Conservation (phyloP, 2,329 filamentous ascomycete species). For the Colletotrichum scovillei region DNA sequence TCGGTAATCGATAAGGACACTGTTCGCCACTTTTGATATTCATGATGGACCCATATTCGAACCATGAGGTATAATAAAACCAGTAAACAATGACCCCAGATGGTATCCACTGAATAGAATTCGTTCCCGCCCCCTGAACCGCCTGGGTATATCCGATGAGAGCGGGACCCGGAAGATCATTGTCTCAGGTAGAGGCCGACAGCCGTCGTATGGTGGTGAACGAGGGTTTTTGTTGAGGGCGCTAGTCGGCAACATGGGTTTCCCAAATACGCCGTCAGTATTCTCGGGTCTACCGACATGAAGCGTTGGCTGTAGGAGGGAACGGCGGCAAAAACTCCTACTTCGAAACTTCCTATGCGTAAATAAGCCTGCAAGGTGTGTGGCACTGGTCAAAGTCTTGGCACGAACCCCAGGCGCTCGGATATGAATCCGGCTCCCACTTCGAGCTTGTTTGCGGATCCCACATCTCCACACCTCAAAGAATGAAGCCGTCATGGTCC, state of each 20-base stretch:
- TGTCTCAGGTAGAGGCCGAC: too few species aligned
- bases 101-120: too few species aligned
- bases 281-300: background rate
- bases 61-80: too few species aligned
- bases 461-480: background rate
- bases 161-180: too few species aligned
- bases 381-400: background rate
- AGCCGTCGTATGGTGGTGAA: background rate
- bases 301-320: background rate
- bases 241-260: background rate
- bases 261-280: background rate
- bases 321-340: background rate
- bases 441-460: background rate
- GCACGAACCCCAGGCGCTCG: background rate
- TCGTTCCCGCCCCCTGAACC: too few species aligned
- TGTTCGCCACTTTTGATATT: too few species aligned
- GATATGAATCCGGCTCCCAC: background rate
- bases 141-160: too few species aligned
- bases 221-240: background rate
- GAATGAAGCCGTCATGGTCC: background rate
- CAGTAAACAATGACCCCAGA: too few species aligned
- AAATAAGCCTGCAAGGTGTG: background rate
- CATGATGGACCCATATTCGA: too few species aligned
- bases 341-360: background rate
- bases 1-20: too few species aligned